Base-by-base conservation (phyloP, 352 stramenopile genomes). In the Globisporangium carolinianum region DNA sequence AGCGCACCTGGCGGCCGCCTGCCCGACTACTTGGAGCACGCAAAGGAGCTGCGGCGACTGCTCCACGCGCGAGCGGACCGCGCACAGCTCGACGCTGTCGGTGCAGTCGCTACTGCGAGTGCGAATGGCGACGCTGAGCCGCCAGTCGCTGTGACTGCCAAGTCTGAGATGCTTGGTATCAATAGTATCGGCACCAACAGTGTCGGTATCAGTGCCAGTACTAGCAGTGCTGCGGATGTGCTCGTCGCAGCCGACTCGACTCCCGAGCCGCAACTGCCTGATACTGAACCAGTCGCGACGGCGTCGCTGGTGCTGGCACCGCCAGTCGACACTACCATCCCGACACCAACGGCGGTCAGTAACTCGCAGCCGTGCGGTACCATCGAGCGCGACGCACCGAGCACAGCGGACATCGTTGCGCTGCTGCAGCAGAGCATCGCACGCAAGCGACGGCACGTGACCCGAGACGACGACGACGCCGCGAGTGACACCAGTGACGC, bases 371-470 rank as follows among this genome's bases (percentile, higher is more conserved):
- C 71, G 8, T 77, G 24, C 2, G 24, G 24, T 24, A 24, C 24
- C 24, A 24, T 24, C 24, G 24, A 24, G 24, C 24, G 24, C 24
- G 24, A 2, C 24, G 24, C 24, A 24, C 24, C 24, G 24, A 24
- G 24, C 24, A 24, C 24, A 24, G 76, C 82, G 43, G 79, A 43
- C 6, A 12, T 43, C 39, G 39, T 85, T 48, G 63, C 68, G n/a
- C 65, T 85, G 59, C 64, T 85, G 43, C 71, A 74, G 60, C 72
- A 79, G 42, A 85, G 75, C 55, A 71, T 83, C 45, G 75, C 82
- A 35, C 70, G 71, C 57, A 82, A 82, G 60, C 63, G 67, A 1
- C 68, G 75, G 6, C 75, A 66, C 12, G 65, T 74, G 39, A 24
- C 24, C 24, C 24, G 24, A 24, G 24, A 24, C 11, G 75, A 82